Evolutionary conservation across 257 asterid genomes (phyloP).

Genomic region (Capsicum pubescens): DNA sequence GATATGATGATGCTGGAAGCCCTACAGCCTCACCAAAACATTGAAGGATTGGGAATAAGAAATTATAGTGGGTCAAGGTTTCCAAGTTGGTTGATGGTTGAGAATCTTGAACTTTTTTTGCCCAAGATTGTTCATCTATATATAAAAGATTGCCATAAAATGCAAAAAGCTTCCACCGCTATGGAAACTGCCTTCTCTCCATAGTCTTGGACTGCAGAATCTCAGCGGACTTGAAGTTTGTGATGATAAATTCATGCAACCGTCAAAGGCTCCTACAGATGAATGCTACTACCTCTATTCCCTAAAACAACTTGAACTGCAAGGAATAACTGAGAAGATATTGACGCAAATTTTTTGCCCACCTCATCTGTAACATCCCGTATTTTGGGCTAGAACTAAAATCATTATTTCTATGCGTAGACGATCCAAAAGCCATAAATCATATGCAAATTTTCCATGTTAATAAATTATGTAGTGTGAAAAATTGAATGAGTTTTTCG

Average conservation of each 20-base stretch:
- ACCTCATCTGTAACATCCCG: not conserved
- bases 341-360: constrained; percentile 11
- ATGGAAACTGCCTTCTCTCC: constrained; percentile 16
- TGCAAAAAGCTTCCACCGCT: not conserved
- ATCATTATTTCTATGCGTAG: no score
- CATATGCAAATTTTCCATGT: no score
- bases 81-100: constrained; percentile 16
- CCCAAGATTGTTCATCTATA: not conserved
- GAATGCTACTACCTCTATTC: not conserved
- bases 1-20: constrained; percentile 6
- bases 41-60: not conserved
- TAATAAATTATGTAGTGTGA: no score
- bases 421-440: no score
- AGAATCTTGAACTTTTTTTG: not conserved
- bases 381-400: no score
- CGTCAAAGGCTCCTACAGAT: constrained; percentile 4
- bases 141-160: not conserved
- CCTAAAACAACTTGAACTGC: not conserved
- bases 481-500: no score
- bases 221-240: not conserved
- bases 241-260: not conserved
- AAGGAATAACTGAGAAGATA: not conserved
- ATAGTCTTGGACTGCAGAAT: not conserved
- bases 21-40: not conserved
- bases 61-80: not conserved